Evolutionary conservation across 768 basidiomycete genomes (phyloP), one percentile per base, ranked within the genome.

Genomic region (Tulasnella sp.): DNA sequence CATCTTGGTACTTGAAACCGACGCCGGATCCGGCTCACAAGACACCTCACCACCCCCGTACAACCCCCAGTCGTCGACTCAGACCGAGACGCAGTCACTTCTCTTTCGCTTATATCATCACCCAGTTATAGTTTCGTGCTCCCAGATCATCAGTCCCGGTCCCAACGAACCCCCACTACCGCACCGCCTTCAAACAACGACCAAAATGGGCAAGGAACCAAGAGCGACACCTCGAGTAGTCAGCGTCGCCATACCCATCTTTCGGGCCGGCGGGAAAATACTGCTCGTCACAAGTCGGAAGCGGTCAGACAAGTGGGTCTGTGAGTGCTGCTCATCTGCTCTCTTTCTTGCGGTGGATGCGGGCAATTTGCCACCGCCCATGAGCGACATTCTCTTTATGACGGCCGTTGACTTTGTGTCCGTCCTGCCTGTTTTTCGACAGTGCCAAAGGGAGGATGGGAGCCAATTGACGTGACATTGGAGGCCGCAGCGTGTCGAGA

Each of bases 401-500:
- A n/a, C 26, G 34, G 1, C 43, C 19, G 4, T 61, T 50, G 38
- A 38, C 38, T 13, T 30, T 17, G 17, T 42, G 10, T 19, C 23
- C 21, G 13, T 11, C 34, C 29, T 47, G 29, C 59, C 21, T 41
- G 19, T 43, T 27, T 64, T 56, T 48, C 24, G 50, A 53, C 69
- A 91, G 89, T 92, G 68, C 89, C 89, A n/a, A 92, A 92, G 77
- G 89, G 89, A 71, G 89, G 89, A 69, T 92, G 84, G 84, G 89
- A 92, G 73, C 75, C 81, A 65, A 78, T 84, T 60, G 89, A 92
- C 79, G 82, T 78, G 67, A 78, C 76, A 72, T 75, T 91, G 68
- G 88, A 90, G 78, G 84, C 82, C 75, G 89, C 89, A 70, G 89
- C 89, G 75, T 85, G 82, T 68, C 81, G 89, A 73, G 89, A 92